Base-by-base conservation (phyloP, 371 early-diverging fungal genomes). In the Mortierella sp. region DNA sequence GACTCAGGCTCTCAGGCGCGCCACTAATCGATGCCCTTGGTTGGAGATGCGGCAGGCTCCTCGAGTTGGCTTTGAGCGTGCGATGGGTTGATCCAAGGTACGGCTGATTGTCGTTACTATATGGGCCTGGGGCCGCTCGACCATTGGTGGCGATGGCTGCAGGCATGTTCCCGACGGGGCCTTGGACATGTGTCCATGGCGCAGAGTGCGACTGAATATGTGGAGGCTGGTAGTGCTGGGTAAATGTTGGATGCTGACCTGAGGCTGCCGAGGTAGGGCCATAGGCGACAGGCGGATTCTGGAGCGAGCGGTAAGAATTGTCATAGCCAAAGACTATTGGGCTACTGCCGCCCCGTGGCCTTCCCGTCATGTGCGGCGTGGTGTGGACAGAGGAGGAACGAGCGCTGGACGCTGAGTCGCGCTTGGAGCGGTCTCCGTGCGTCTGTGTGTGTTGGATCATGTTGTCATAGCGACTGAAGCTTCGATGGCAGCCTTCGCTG, bases 361-460 rank as follows among this genome's bases (percentile, higher is more conserved):
- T 45, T 53, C 65, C 72, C 21, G 68, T 44, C 14, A 72, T 3
- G 18, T 65, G 57, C 16, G 77, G 68, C n/a, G 65, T 68, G 6
- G 77, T 68, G 23, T 77, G 77, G 16, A 77, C 30, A 19, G 77
- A 77, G 6, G 77, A 68, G 11, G 77, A 65, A 25, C 77, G 53
- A 26, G 72, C 67, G 28, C 66, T 51, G 7, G 68, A 26, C 3
- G 45, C 57, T 4, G 79, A 69, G 28, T 79, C 80, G 16, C 74
- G 46, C 53, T 73, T 79, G 23, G 73, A 57, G 7, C 80, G 73
- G 44, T 79, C 80, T 28, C 84, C 80, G 59, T 88, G 89, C 0
- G 87, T 88, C 30, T 87, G 87, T 9, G 87, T 88, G 63, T 88
- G 89, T 59, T 88, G 89, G 77, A 88, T 88, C 89, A 88, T 88